Evolutionary conservation across 257 asterid species (phyloP).

Genomic region (Nicotiana tomentosiformis): DNA sequence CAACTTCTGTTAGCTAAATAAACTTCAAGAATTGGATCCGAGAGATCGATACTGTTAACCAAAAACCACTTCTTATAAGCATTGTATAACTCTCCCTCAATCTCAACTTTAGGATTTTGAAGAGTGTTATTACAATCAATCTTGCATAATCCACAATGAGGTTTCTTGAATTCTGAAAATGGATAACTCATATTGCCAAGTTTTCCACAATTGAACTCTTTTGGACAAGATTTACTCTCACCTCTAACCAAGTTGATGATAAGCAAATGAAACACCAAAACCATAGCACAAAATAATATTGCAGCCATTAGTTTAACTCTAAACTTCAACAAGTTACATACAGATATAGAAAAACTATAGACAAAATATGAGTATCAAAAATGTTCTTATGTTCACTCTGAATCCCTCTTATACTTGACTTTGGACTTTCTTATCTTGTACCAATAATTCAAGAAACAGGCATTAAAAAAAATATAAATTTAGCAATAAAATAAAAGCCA

Average conservation of each 20-base stretch:
- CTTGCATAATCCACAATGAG: constrained; percentile 7
- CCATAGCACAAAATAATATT: not conserved
- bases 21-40: constrained; percentile 3
- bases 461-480: not conserved
- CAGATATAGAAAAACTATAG: not conserved
- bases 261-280: not conserved
- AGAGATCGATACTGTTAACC: not conserved
- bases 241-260: not conserved
- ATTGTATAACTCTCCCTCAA: not conserved
- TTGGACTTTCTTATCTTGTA: not conserved
- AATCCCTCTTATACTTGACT: not conserved
- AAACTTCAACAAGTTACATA: not conserved
- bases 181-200: constrained; percentile 7
- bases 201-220: constrained; percentile 2
- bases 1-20: not conserved
- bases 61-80: not conserved
- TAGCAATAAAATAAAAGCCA: not conserved
- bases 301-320: not conserved
- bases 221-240: constrained; percentile 4
- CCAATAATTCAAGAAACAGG: not conserved
- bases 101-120: not conserved
- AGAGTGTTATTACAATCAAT: not conserved
- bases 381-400: not conserved
- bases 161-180: not conserved
- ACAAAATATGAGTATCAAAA: constrained; percentile 2